Percentiles rank a stretch among this genome's conserved stretches.
Conservation (phyloP, 305 asterid genomes). For the Rubia tinctorum region DNA sequence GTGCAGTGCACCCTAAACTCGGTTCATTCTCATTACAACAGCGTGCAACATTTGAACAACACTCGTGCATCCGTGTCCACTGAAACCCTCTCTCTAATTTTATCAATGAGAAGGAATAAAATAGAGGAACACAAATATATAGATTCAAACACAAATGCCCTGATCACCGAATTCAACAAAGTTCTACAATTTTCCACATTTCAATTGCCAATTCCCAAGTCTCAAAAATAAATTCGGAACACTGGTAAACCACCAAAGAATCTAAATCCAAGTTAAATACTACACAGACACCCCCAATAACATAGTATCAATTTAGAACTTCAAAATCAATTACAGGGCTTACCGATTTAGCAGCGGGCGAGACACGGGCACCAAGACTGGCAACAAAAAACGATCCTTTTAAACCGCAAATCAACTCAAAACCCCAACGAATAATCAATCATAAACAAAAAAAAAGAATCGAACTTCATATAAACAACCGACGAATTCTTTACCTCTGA, state of each 20-base stretch:
- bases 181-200: neutral
- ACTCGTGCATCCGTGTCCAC: neutral
- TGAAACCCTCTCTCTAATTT: neutral
- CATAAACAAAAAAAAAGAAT: neutral
- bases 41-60: neutral
- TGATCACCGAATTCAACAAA: neutral
- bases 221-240: neutral
- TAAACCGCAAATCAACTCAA: neutral
- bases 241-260: neutral
- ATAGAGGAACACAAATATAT: neutral
- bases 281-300: neutral
- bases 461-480: neutral
- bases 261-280: neutral
- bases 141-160: neutral
- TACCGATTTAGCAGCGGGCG: constrained; percentile 43
- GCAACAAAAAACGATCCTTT: constrained; percentile 8
- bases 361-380: constrained; percentile 64
- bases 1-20: neutral
- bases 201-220: neutral
- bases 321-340: constrained; percentile 13
- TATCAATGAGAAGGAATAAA: neutral
- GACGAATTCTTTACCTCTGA: constrained; percentile 38
- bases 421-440: neutral
- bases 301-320: neutral
- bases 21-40: neutral